Conservation (phyloP, 495 filamentous ascomycete species). For the Xylona heveae region DNA sequence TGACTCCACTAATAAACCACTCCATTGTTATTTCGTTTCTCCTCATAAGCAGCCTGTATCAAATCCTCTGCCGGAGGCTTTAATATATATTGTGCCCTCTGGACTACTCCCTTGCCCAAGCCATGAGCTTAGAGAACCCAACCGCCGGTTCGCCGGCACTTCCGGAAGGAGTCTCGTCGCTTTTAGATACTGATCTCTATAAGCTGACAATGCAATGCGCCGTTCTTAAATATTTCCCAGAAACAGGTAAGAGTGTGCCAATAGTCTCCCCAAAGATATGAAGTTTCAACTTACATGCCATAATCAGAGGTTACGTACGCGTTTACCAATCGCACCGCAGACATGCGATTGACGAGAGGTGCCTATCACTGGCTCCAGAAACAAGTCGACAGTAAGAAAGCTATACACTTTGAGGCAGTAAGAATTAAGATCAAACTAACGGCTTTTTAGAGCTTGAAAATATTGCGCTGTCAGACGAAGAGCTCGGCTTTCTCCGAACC, state of each 20-base stretch:
- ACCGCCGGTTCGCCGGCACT: background rate
- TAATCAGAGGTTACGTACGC: constrained; percentile 54
- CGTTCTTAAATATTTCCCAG: constrained; percentile 70
- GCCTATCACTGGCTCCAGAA: constrained; percentile 71
- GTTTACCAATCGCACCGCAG: constrained; percentile 85
- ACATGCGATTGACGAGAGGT: constrained; percentile 68
- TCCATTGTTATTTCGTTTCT: too few species aligned
- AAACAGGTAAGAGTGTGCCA: constrained; percentile 35
- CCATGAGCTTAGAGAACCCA: too few species aligned
- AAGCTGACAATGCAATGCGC: constrained; percentile 99
- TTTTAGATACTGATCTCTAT: constrained; percentile 94
- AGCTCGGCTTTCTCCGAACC: constrained; percentile 52
- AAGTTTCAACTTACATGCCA: constrained; percentile 8
- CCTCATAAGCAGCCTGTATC: too few species aligned
- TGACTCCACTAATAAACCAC: too few species aligned
- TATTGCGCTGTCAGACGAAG: constrained; percentile 53
- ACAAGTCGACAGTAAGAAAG: constrained; percentile 48
- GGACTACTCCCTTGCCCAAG: too few species aligned
- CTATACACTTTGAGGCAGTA: background rate
- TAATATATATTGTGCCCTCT: too few species aligned
- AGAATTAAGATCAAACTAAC: background rate
- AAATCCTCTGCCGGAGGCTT: too few species aligned
- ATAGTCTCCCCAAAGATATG: background rate
- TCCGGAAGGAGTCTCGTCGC: constrained; percentile 63
- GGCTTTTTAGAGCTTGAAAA: constrained; percentile 44